Conservation (phyloP, 345 rosid genomes). For the Lepidium didymum region DNA sequence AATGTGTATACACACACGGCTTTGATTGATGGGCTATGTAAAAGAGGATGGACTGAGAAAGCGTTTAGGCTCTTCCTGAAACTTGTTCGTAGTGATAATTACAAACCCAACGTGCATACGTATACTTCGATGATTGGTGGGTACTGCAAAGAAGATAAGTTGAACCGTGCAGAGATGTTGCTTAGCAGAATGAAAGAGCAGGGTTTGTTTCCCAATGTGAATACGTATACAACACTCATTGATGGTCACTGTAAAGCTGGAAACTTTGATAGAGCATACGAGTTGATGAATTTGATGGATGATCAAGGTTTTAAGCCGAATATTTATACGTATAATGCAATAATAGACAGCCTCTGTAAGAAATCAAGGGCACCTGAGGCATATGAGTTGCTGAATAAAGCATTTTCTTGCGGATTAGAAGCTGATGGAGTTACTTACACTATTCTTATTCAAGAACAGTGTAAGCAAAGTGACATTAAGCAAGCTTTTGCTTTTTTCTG, state of each 20-base stretch:
- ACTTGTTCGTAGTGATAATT: conserved; percentile 67
- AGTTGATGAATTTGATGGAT: conserved; percentile 64
- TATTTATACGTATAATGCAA: conserved; percentile 55
- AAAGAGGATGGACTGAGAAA: conserved; percentile 91
- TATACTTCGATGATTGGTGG: conserved; percentile 81
- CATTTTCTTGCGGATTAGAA: conserved; percentile 42
- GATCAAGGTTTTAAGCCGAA: conserved; percentile 56
- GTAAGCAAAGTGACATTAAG: conserved; percentile 41
- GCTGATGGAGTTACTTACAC: conserved; percentile 78
- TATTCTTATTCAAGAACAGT: conserved; percentile 70
- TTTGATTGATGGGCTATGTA: conserved; percentile 79
- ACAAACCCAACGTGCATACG: conserved; percentile 74
- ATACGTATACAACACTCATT: conserved; percentile 65
- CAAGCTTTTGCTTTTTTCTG: conserved; percentile 50
- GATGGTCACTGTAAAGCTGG: conserved; percentile 72
- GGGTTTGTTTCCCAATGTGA: conserved; percentile 60
- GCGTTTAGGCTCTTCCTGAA: conserved; percentile 83
- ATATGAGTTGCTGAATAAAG: conserved; percentile 45
- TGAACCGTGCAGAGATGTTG: conserved; percentile 87
- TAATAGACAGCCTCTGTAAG: conserved; percentile 55
- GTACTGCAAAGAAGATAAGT: conserved; percentile 69
- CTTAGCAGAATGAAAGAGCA: conserved; percentile 79
- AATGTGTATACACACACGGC: conserved; percentile 77
- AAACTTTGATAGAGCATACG: conserved; percentile 58
- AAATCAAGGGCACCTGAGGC: conserved; percentile 64